These are phyloP conservation scores for Arabidopsis lyrata DNA, from an alignment of 441 rosid genomes.

Conservation along the genomic window DNA sequence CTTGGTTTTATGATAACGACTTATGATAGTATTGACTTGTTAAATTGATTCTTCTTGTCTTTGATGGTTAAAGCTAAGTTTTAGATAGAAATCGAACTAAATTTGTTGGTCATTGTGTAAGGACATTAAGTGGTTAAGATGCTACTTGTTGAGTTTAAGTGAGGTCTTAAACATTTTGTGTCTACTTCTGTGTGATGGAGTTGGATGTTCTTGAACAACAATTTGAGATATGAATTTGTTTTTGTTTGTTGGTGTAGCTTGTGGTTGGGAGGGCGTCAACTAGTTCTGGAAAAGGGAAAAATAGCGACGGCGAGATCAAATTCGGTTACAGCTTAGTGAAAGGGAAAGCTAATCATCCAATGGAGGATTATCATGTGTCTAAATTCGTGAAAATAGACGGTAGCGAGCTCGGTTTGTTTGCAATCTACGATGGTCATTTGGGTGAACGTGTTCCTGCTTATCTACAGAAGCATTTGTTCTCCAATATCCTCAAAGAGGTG, in stretches of 20 bases:
- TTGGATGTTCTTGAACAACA: background rate
- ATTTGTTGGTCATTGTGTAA: constrained; percentile 6
- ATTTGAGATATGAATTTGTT: background rate
- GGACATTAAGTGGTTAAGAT: background rate
- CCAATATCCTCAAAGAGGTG: constrained; percentile 89
- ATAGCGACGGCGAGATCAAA: constrained; percentile 58
- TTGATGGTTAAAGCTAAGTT: constrained; percentile 3
- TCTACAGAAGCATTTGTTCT: constrained; percentile 81
- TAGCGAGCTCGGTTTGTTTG: constrained; percentile 84
- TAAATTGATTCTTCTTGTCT: background rate
- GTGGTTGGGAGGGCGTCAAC: constrained; percentile 59
- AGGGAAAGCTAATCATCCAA: constrained; percentile 95
- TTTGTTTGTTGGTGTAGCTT: constrained; percentile 44
- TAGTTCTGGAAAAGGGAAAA: constrained; percentile 83
- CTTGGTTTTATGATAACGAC: background rate
- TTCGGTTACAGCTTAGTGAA: constrained; percentile 84
- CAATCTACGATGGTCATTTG: constrained; percentile 92
- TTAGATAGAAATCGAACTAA: background rate
- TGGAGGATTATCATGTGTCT: constrained; percentile 95
- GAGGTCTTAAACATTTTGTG: background rate
- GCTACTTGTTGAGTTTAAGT: background rate
- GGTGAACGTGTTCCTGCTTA: constrained; percentile 83
- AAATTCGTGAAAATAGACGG: constrained; percentile 66
- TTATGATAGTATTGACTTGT: constrained; percentile 17
- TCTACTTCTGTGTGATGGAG: background rate